Conservation (phyloP, 2,329 filamentous ascomycete genomes). For the Apiospora rasikravindrae region DNA sequence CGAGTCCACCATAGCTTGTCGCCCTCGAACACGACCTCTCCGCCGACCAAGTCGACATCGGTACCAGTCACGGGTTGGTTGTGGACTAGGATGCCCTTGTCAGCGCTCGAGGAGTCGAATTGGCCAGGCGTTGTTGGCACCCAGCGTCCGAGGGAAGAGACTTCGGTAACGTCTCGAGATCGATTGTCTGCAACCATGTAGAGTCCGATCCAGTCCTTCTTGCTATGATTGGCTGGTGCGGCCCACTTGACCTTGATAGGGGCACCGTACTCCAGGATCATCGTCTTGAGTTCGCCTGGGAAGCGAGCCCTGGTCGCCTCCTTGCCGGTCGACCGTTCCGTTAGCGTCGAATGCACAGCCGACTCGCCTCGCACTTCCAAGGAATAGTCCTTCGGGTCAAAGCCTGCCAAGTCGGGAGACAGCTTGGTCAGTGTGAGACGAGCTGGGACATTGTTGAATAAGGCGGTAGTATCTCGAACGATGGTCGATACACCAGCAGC, state of each 20-base stretch:
- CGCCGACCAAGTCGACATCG: conserved; percentile 68
- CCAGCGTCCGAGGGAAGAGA: conserved; percentile 90
- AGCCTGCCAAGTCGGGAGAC: conserved; percentile 78
- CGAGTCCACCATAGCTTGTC: conserved; percentile 98
- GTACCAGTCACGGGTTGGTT: conserved; percentile 63
- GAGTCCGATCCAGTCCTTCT: conserved; percentile 92
- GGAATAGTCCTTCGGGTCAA: conserved; percentile 80
- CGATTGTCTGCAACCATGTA: conserved; percentile 96
- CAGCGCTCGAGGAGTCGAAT: conserved; percentile 77
- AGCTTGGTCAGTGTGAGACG: conserved; percentile 83
- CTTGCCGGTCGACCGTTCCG: conserved; percentile 70
- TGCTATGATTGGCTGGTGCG: conserved; percentile 84
- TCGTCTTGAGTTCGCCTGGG: conserved; percentile 73
- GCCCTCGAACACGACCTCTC: conserved; percentile 86
- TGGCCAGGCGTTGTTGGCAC: conserved; percentile 76
- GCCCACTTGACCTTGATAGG: conserved; percentile 91
- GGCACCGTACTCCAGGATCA: conserved; percentile 86
- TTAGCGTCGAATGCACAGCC: conserved; percentile 54
- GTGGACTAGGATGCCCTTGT: conserved; percentile 75
- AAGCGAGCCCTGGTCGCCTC: conserved; percentile 74
- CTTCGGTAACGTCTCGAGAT: conserved; percentile 81
- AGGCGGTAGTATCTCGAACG: conserved; percentile 82
- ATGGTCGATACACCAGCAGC: conserved; percentile 86
- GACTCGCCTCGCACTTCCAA: conserved; percentile 74
- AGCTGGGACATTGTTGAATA: conserved; percentile 89